Evolutionary conservation across 129 eudicot genomes (phyloP).

Genomic region (Smallanthus sonchifolius): DNA sequence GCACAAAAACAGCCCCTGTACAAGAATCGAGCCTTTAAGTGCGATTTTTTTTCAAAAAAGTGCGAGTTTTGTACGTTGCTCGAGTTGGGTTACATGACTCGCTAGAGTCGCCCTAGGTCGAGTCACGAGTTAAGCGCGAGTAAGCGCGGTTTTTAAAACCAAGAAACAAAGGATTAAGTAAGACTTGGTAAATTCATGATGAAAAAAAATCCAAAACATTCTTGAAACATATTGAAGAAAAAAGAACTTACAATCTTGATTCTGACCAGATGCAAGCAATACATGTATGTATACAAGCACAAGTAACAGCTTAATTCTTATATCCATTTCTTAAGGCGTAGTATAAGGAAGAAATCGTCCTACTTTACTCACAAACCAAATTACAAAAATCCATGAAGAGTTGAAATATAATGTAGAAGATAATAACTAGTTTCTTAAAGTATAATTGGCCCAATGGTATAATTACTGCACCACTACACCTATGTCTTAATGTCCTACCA

Average conservation of each 20-base stretch:
- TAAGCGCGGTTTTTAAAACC: too few species aligned
- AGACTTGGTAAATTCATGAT: neutral
- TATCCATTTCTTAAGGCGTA: slow-evolving; percentile 20
- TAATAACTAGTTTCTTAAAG: neutral
- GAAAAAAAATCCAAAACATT: neutral
- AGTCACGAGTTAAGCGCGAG: too few species aligned
- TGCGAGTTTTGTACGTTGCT: too few species aligned
- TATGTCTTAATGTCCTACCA: slow-evolving; percentile 21
- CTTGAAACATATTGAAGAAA: neutral
- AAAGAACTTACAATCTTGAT: slow-evolving; percentile 29
- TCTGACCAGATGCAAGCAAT: slow-evolving; percentile 30
- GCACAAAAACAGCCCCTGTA: too few species aligned
- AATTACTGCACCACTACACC: slow-evolving; percentile 21
- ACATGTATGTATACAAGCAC: slow-evolving; percentile 24
- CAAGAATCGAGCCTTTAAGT: too few species aligned
- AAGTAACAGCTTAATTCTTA: slow-evolving; percentile 24
- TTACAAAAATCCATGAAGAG: neutral
- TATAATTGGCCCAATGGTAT: slow-evolving; percentile 22
- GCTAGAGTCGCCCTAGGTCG: too few species aligned
- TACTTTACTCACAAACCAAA: slow-evolving; percentile 13
- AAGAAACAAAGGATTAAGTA: too few species aligned
- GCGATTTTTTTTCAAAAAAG: too few species aligned
- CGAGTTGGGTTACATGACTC: too few species aligned
- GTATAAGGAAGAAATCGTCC: neutral
- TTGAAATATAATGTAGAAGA: slow-evolving; percentile 1